Conservation (phyloP, 305 asterid genomes). For the Fraxinus nigra region DNA sequence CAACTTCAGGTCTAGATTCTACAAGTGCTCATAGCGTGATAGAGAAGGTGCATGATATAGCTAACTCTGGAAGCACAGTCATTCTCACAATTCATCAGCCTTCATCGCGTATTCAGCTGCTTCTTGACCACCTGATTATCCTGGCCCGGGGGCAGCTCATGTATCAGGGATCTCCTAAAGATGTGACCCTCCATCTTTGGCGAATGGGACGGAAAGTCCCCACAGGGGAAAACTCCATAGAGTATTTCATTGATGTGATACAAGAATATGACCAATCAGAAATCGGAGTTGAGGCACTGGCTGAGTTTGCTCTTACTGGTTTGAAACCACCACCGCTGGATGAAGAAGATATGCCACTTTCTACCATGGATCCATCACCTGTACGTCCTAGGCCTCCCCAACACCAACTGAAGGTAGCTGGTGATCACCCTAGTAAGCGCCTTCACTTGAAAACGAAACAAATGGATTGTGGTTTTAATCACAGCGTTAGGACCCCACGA, state of each 20-base stretch:
- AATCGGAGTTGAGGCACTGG: constrained; percentile 63
- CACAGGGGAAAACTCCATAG: constrained; percentile 65
- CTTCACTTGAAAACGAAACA: constrained; percentile 31
- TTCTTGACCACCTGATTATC: constrained; percentile 72
- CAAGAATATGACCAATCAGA: constrained; percentile 77
- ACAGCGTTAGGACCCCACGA: constrained; percentile 69
- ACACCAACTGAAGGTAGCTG: constrained; percentile 22
- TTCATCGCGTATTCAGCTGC: constrained; percentile 64
- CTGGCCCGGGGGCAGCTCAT: constrained; percentile 89
- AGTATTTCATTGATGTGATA: constrained; percentile 67
- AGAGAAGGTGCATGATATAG: constrained; percentile 76
- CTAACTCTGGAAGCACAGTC: constrained; percentile 72
- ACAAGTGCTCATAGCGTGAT: constrained; percentile 84
- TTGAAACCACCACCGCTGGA: constrained; percentile 57
- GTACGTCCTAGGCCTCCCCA: constrained; percentile 14
- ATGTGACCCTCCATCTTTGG: constrained; percentile 56
- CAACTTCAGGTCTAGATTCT: constrained; percentile 83
- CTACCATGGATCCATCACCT: constrained; percentile 31
- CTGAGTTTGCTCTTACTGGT: constrained; percentile 67
- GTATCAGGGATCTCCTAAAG: constrained; percentile 83
- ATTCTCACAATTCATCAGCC: constrained; percentile 88
- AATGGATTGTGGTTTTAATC: constrained; percentile 44
- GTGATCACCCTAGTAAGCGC: constrained; percentile 33
- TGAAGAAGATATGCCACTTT: constrained; percentile 32
- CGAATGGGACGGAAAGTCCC: constrained; percentile 61